phyloP scores from a whole-genome alignment of 208 protist species.

The Crithidia thermophila region DNA sequence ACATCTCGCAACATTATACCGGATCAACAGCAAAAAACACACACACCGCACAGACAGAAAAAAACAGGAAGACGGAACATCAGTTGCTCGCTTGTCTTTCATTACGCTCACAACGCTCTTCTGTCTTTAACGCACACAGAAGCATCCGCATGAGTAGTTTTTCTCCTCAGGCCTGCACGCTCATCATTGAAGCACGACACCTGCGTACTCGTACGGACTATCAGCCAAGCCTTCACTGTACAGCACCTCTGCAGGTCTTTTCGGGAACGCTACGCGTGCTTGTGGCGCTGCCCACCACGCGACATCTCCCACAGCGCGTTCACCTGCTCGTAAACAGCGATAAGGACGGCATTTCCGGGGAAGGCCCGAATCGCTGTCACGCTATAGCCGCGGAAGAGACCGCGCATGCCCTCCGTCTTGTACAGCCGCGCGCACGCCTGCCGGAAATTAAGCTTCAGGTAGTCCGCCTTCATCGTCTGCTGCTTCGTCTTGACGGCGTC shows the following conservation, averaged over 20 bases:
- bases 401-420: slow-evolving; percentile 80
- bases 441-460: slow-evolving; percentile 73
- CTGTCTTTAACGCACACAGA: too few relatives aligned
- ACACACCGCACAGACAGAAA: not conserved
- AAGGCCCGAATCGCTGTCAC: slow-evolving; percentile 90
- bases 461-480: slow-evolving; percentile 86
- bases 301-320: slow-evolving; percentile 60
- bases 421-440: slow-evolving; percentile 80
- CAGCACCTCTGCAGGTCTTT: too few relatives aligned
- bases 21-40: too few relatives aligned
- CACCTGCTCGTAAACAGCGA: slow-evolving; percentile 90
- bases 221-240: too few relatives aligned
- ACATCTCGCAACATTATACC: too few relatives aligned
- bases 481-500: slow-evolving; percentile 93
- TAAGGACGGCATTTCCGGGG: slow-evolving; percentile 90
- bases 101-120: too few relatives aligned
- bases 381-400: slow-evolving; percentile 85
- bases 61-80: too few relatives aligned
- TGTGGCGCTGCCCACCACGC: slow-evolving; percentile 3
- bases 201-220: too few relatives aligned
- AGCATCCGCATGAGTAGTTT: too few relatives aligned
- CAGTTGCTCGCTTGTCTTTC: too few relatives aligned
- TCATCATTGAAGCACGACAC: too few relatives aligned
- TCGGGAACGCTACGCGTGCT: not conserved
- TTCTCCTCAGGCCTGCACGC: too few relatives aligned